A percentile compares a stretch with the other conserved stretches of the same genome.
Evolutionary conservation across 2,329 filamentous ascomycete genomes (phyloP).

Genomic region (Cladosporium sp.): DNA sequence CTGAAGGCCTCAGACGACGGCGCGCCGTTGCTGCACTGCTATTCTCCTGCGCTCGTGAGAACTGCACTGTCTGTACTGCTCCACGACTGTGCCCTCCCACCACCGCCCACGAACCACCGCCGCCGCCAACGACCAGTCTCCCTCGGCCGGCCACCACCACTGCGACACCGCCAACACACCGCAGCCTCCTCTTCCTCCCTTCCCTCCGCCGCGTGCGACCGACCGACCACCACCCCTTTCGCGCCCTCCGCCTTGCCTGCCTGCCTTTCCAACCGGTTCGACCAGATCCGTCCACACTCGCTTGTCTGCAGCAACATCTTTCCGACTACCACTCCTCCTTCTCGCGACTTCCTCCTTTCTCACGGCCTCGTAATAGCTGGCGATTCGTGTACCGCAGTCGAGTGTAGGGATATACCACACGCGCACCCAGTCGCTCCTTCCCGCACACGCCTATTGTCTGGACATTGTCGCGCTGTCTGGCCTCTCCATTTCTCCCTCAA

Average conservation of each 20-base stretch:
- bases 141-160: conserved; percentile 17
- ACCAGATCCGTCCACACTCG: conserved; percentile 21
- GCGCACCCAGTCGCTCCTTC: conserved; percentile 23
- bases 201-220: conserved; percentile 1
- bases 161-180: conserved; percentile 10
- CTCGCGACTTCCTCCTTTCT: not conserved
- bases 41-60: not conserved
- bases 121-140: conserved; percentile 18
- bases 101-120: conserved; percentile 4
- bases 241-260: conserved; percentile 14
- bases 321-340: not conserved
- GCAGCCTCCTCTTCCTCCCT: not conserved
- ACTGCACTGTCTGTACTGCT: not conserved
- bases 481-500: conserved; percentile 22
- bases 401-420: not conserved
- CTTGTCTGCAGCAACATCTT: not conserved
- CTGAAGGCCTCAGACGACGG: conserved; percentile 16
- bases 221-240: conserved; percentile 16
- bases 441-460: conserved; percentile 21
- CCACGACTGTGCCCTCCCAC: not conserved
- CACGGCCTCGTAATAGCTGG: conserved; percentile 17
- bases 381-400: conserved; percentile 9
- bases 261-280: conserved; percentile 17
- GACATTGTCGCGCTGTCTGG: conserved; percentile 24
- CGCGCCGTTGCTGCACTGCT: not conserved